A percentile compares a stretch with the other conserved stretches of the same genome.
Conservation (phyloP, 1,284 basidiomycete genomes). For the Sphaerobolus stellatus region DNA sequence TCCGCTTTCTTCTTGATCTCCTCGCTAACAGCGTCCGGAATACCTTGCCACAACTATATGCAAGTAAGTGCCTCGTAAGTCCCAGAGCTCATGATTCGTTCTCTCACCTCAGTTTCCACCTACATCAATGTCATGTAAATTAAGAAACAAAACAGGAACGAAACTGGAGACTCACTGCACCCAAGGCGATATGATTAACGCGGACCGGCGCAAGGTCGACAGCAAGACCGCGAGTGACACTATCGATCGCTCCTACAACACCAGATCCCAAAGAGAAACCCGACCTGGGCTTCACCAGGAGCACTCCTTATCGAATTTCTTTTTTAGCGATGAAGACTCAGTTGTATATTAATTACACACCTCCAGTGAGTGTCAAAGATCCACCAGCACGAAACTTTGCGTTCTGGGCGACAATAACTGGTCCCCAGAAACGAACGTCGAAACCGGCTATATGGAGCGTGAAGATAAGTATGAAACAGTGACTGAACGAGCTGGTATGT, state of each 20-base stretch:
- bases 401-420: constrained; percentile 16
- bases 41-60: constrained; percentile 18
- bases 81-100: too few relatives aligned
- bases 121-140: neutral
- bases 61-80: neutral
- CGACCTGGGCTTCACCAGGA: constrained; percentile 14
- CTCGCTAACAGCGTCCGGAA: constrained; percentile 10
- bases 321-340: too few relatives aligned
- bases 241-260: constrained; percentile 19
- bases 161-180: constrained; percentile 16
- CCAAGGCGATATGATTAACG: constrained; percentile 21
- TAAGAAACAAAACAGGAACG: too few relatives aligned
- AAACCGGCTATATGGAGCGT: constrained; percentile 9
- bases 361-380: constrained; percentile 19
- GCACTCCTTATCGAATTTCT: too few relatives aligned
- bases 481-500: neutral
- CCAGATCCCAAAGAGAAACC: constrained; percentile 19
- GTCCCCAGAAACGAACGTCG: constrained; percentile 23
- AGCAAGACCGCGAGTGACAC: constrained; percentile 20
- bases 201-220: constrained; percentile 23
- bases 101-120: neutral
- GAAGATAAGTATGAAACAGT: neutral
- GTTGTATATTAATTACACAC: too few relatives aligned
- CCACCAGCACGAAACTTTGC: constrained; percentile 17
- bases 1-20: constrained; percentile 12